Conservation (phyloP, 2,329 filamentous ascomycete genomes). For the Aspergillus texensis region DNA sequence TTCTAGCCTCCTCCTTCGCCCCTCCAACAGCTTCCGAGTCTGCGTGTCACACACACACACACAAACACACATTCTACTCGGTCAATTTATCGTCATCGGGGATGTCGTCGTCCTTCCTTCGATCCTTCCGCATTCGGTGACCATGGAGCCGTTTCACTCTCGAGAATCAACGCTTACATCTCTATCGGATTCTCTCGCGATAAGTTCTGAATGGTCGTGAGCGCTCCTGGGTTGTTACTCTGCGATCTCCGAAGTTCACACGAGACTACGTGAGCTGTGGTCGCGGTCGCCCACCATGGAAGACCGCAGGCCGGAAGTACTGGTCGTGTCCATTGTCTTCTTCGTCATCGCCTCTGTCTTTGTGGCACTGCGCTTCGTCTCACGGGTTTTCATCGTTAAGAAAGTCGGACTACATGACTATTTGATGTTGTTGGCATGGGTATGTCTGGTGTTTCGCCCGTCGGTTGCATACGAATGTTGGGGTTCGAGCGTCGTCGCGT, state of each 20-base stretch:
- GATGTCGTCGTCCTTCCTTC: not conserved
- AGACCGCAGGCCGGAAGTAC: constrained; percentile 40
- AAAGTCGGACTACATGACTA: constrained; percentile 76
- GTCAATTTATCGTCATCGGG: not conserved
- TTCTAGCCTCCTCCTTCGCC: not conserved
- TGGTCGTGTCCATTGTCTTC: constrained; percentile 47
- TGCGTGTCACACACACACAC: not conserved
- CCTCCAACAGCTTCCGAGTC: not conserved
- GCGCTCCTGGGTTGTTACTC: not conserved
- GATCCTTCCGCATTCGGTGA: constrained; percentile 4
- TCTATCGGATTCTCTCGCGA: not conserved
- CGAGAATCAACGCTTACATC: not conserved
- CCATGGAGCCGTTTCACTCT: constrained; percentile 7
- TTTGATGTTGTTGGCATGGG: constrained; percentile 79
- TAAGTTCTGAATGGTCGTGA: not conserved
- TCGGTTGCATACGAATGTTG: constrained; percentile 2
- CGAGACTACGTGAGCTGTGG: not conserved
- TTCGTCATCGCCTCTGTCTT: constrained; percentile 73
- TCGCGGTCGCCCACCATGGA: constrained; percentile 30
- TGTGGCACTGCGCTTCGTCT: constrained; percentile 73
- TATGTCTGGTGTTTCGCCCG: constrained; percentile 32
- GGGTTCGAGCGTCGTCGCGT: not conserved
- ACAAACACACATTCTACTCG: not conserved
- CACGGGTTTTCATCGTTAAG: constrained; percentile 72
- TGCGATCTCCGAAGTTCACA: not conserved